Base-by-base conservation (phyloP, 139 green algal genomes). In the Klebsormidium nitens region DNA sequence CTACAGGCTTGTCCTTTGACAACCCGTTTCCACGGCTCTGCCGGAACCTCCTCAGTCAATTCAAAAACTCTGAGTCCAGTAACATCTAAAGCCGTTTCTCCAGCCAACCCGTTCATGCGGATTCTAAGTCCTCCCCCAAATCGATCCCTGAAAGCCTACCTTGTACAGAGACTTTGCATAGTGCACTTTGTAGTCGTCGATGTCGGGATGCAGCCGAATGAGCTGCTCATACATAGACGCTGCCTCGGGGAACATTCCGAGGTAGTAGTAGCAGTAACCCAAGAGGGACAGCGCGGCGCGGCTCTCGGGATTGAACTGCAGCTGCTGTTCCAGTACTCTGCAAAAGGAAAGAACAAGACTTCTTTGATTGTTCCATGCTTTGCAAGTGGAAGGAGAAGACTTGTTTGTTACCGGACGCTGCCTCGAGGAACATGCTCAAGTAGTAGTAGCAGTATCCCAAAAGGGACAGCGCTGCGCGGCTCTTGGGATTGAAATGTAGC, bases 391-490 rank as follows among this genome's bases (percentile, higher is more conserved):
- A n/a, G n/a, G n/a, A n/a, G n/a, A 71, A 55, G 0, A 91, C 79
- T 47, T 82, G 63, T 58, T 86, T 79, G 74, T 91, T 89, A 74
- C 84, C 84, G 35, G 84, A 59, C 3, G 76, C 76, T 14, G 88
- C 85, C 5, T 69, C 29, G 31, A 87, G 78, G 71, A 85, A 91
- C 47, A 88, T 68, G 1, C 79, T 82, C 0, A 47, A 67, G 38
- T 89, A 81, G 59, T 89, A 93, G 49, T 87, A 83, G 71, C 84
- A 89, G 72, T 91, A 88, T 0, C 79, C 88, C 11, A 93, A 77
- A 19, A 93, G 75, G 1, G 82, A 89, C 1, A 93, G 71, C 0
- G 82, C 84, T 34, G 86, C 82, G 1, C 85, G 79, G 66, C 80
- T 89, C 29, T 86, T 81, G 5, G 86, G 85, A 1, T 69, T 50